Percentiles rank a stretch among this genome's conserved stretches.
Evolutionary conservation across 306 rosid genomes (phyloP).

Genomic region (Cicer bijugum): DNA sequence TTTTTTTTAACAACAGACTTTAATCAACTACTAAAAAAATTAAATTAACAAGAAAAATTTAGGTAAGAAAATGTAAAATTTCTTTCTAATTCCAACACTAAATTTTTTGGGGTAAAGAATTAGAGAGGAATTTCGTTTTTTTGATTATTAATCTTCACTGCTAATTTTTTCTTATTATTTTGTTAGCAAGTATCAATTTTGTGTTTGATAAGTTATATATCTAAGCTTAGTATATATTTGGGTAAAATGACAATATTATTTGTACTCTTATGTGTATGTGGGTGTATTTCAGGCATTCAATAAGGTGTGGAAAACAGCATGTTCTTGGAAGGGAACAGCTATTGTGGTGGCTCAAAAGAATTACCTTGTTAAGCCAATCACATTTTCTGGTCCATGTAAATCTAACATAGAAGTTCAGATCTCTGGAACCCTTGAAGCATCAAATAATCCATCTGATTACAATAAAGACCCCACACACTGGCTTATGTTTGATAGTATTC

Average conservation of each 20-base stretch:
- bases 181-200: not conserved
- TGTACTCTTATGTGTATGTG: not conserved
- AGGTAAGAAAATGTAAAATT: too few species aligned
- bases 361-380: constrained; percentile 64
- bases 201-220: not conserved
- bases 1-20: not conserved
- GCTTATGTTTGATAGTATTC: constrained; percentile 57
- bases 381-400: constrained; percentile 73
- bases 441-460: constrained; percentile 56
- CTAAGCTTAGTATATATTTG: not conserved
- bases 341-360: constrained; percentile 52
- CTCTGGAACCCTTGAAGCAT: constrained; percentile 63
- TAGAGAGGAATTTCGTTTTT: too few species aligned
- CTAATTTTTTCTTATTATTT: not conserved
- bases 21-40: not conserved
- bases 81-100: too few species aligned
- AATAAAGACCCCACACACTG: constrained; percentile 49
- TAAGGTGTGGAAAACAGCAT: constrained; percentile 70
- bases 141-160: too few species aligned
- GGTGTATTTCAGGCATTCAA: constrained; percentile 59
- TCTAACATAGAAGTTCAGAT: constrained; percentile 56
- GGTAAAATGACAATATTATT: not conserved
- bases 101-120: too few species aligned
- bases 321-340: constrained; percentile 45
- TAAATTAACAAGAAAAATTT: too few species aligned